These are phyloP conservation scores for Coniochaeta sp. DNA, from an alignment of 2,329 filamentous ascomycete species.

Conservation along the genomic window DNA sequence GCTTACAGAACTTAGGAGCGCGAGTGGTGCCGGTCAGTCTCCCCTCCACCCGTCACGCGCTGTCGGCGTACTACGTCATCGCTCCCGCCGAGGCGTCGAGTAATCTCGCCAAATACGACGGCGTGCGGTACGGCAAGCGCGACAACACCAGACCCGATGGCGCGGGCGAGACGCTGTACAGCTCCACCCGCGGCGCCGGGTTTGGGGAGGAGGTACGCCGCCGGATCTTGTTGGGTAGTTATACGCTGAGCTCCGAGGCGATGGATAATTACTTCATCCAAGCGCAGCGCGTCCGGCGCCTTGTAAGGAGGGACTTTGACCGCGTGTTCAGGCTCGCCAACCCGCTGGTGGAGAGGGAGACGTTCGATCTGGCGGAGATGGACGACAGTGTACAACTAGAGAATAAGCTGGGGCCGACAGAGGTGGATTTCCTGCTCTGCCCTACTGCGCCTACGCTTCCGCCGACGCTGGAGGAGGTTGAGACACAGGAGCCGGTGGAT, in stretches of 20 bases:
- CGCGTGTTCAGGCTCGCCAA: conserved; percentile 64
- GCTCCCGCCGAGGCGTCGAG: conserved; percentile 93
- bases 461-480: conserved; percentile 39
- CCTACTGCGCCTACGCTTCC: conserved; percentile 68
- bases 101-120: conserved; percentile 95
- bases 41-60: conserved; percentile 74
- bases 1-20: conserved; percentile 59
- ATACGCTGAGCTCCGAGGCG: conserved; percentile 80
- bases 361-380: conserved; percentile 54
- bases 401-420: conserved; percentile 49
- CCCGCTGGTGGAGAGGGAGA: conserved; percentile 45
- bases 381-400: conserved; percentile 42
- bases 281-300: conserved; percentile 77
- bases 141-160: conserved; percentile 36
- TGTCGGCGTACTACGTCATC: conserved; percentile 92
- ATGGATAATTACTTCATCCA: conserved; percentile 97
- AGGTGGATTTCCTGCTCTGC: conserved; percentile 80
- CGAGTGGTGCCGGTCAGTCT: conserved; percentile 70
- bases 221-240: conserved; percentile 82
- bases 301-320: conserved; percentile 85
- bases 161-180: conserved; percentile 62
- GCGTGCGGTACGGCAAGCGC: conserved; percentile 73
- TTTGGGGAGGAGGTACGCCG: conserved; percentile 83
- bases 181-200: conserved; percentile 62
- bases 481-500: conserved; percentile 52